These are phyloP conservation scores for Capsella bursapastoris DNA, from an alignment of 345 rosid genomes.

Conservation along the genomic window DNA sequence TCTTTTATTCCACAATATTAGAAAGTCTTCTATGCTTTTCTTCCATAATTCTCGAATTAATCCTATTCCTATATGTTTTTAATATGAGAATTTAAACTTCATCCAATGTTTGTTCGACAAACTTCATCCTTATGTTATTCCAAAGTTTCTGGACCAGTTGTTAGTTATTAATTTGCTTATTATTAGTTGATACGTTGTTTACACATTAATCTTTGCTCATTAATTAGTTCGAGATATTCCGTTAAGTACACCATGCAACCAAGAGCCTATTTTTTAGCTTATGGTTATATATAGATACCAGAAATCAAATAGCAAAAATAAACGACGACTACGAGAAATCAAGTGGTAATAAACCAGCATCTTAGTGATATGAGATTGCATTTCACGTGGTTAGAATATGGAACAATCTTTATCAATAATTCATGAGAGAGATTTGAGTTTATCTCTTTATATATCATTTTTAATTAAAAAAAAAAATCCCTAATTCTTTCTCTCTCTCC, in stretches of 20 bases:
- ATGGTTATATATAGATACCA: background rate
- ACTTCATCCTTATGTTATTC: conserved; percentile 26
- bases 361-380: background rate
- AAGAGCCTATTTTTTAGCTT: background rate
- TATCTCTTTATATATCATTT: background rate
- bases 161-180: conserved; percentile 11
- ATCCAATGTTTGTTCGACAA: conserved; percentile 4
- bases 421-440: conserved; percentile 39
- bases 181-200: conserved; percentile 1
- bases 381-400: conserved; percentile 30
- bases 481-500: background rate
- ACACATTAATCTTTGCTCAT: background rate
- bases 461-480: too few species aligned
- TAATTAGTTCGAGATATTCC: background rate
- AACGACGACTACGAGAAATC: background rate
- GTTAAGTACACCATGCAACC: conserved; percentile 10
- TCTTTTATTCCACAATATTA: conserved; percentile 11
- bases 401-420: conserved; percentile 42
- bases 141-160: conserved; percentile 18
- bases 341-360: conserved; percentile 7
- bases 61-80: background rate
- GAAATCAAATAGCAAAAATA: background rate
- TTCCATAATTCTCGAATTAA: background rate
- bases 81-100: conserved; percentile 2
- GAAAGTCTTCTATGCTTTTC: conserved; percentile 7